Conservation (phyloP, 345 rosid genomes). For the Litchi chinensis region DNA sequence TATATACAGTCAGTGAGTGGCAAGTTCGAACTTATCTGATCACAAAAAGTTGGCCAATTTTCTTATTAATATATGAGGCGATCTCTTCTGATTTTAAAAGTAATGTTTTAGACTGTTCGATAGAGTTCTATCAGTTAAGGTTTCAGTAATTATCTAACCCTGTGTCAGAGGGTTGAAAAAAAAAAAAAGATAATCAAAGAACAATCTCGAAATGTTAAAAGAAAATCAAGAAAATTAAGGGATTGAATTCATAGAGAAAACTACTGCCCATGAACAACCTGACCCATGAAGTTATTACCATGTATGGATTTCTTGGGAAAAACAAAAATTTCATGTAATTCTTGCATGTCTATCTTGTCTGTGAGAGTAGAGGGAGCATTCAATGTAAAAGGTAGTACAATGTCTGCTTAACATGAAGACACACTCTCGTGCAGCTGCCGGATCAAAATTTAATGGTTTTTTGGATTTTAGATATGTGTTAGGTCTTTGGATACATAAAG, state of each 20-base stretch:
- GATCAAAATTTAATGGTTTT: neutral
- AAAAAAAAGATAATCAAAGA: no score
- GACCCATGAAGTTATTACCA: neutral
- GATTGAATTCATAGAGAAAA: neutral
- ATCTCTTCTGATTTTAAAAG: no score
- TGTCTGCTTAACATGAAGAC: conserved; percentile 5
- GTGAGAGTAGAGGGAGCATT: conserved; percentile 27
- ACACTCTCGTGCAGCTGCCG: conserved; percentile 19
- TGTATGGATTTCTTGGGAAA: neutral
- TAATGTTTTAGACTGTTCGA: no score
- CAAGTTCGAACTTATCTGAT: no score
- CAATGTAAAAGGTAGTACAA: conserved; percentile 10
- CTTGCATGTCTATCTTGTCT: neutral
- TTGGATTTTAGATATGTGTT: neutral
- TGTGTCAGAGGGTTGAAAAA: no score
- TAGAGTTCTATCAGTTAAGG: no score
- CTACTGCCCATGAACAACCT: neutral
- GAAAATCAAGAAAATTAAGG: no score
- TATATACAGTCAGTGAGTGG: no score
- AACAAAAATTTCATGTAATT: neutral
- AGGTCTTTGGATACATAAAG: no score
- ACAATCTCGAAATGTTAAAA: neutral
- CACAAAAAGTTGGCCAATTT: no score
- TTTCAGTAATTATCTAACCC: no score
- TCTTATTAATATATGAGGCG: no score